Evolutionary conservation across 176 grass and related monocot genomes (phyloP).

Genomic region (Dendrocalamus sinicus): DNA sequence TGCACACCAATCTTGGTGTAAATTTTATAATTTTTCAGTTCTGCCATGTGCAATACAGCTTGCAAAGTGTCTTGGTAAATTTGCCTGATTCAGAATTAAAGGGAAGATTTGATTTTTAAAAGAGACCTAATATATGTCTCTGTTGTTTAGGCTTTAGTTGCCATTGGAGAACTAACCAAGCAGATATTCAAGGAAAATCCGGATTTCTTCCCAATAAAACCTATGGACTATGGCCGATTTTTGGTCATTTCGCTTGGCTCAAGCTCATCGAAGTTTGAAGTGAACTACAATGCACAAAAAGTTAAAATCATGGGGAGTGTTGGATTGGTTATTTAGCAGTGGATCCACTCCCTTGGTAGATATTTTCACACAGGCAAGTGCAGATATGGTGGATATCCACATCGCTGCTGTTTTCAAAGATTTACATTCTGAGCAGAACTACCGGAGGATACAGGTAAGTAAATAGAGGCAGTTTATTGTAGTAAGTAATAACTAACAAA

Average conservation of each 20-base stretch:
- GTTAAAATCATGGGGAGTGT: slow-evolving; percentile 79
- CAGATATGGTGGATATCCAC: slow-evolving; percentile 90
- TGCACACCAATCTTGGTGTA: slow-evolving; percentile 9
- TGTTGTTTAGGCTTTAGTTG: slow-evolving; percentile 74
- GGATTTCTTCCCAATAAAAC: slow-evolving; percentile 87
- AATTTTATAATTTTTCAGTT: not conserved
- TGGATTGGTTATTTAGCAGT: slow-evolving; percentile 66
- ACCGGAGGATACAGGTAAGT: slow-evolving; percentile 86
- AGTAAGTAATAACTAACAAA: slow-evolving; percentile 1
- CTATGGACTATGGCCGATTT: slow-evolving; percentile 78
- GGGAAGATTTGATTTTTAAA: not conserved
- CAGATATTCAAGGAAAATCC: slow-evolving; percentile 77
- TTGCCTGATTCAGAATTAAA: slow-evolving; percentile 37
- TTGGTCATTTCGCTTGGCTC: slow-evolving; percentile 85
- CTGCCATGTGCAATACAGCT: not conserved
- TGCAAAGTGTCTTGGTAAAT: slow-evolving; percentile 6
- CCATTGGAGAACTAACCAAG: slow-evolving; percentile 77
- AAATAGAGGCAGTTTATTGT: slow-evolving; percentile 20
- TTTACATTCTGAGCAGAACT: slow-evolving; percentile 71
- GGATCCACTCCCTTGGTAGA: slow-evolving; percentile 86
- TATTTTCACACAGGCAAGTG: slow-evolving; percentile 83
- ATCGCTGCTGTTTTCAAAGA: slow-evolving; percentile 76
- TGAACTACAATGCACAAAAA: slow-evolving; percentile 52
- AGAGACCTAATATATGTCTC: slow-evolving; percentile 33
- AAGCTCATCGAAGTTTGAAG: slow-evolving; percentile 67